phyloP scores from a whole-genome alignment of 2,329 filamentous ascomycete genomes.

The Fusarium piperis region DNA sequence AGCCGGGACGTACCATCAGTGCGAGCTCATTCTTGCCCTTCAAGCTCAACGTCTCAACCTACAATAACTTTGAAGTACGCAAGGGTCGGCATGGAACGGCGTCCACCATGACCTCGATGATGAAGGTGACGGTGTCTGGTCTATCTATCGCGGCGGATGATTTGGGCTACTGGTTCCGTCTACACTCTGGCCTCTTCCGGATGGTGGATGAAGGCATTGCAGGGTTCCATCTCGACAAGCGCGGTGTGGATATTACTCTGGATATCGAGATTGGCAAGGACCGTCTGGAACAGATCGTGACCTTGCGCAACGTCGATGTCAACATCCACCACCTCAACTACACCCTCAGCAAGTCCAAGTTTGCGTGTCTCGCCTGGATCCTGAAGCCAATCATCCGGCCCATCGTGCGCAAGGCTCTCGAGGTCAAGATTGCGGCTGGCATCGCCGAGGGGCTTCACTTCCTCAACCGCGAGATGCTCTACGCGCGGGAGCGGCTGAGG shows the following conservation, averaged over 20 bases:
- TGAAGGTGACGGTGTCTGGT: conserved; percentile 83
- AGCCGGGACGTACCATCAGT: conserved; percentile 87
- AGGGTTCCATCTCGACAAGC: conserved; percentile 84
- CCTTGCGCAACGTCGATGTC: conserved; percentile 79
- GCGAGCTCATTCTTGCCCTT: conserved; percentile 90
- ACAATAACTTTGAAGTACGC: conserved; percentile 86
- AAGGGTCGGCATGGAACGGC: conserved; percentile 75
- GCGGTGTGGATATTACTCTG: conserved; percentile 85
- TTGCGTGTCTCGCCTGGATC: conserved; percentile 82
- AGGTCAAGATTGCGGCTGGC: conserved; percentile 77
- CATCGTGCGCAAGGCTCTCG: conserved; percentile 80
- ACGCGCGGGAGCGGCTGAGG: conserved; percentile 84
- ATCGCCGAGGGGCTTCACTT: conserved; percentile 76
- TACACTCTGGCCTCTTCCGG: conserved; percentile 78
- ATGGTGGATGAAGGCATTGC: conserved; percentile 86
- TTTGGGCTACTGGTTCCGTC: conserved; percentile 87
- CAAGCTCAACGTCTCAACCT: conserved; percentile 80
- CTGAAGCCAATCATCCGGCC: conserved; percentile 86
- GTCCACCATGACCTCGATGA: conserved; percentile 72
- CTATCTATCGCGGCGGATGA: conserved; percentile 86
- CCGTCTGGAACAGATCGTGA: conserved; percentile 81
- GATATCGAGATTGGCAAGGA: conserved; percentile 86
- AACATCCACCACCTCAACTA: conserved; percentile 90
- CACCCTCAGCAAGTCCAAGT: conserved; percentile 76
- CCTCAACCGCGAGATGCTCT: conserved; percentile 86